These are phyloP conservation scores for Auxenochlorella pyrenoidosa DNA, from an alignment of 139 green algal genomes.

Conservation along the genomic window DNA sequence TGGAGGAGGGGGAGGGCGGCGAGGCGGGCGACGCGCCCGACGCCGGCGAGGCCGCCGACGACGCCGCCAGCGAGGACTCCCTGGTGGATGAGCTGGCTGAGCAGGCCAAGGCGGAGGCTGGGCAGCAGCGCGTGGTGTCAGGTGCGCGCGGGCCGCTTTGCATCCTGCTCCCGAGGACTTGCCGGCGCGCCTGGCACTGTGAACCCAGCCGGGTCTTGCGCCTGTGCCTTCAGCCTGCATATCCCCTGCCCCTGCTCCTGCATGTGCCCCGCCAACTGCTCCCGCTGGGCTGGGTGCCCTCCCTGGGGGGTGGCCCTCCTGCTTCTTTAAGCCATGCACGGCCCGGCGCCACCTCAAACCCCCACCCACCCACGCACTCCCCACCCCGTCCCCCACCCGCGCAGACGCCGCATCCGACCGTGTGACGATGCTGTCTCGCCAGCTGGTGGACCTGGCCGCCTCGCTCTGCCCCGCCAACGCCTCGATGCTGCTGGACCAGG, in stretches of 20 bases:
- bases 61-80: neutral
- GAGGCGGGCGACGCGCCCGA: neutral
- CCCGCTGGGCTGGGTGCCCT: too few species aligned
- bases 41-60: neutral
- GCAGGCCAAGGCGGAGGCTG: neutral
- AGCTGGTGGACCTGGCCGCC: neutral
- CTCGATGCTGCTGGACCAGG: conserved; percentile 21
- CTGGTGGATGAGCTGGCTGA: neutral
- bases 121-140: neutral
- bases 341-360: neutral
- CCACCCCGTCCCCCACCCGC: neutral
- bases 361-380: too few species aligned
- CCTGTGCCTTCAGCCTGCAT: too few species aligned
- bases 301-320: too few species aligned
- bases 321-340: too few species aligned
- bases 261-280: too few species aligned
- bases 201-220: neutral
- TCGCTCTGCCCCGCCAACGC: conserved; percentile 1
- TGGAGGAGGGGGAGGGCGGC: neutral
- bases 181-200: too few species aligned
- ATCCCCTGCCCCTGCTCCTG: too few species aligned
- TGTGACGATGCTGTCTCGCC: neutral
- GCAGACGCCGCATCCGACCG: neutral
- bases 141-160: neutral
- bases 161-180: too few species aligned